These are phyloP conservation scores for Trypanosoma avium DNA, from an alignment of 208 protist species.

Conservation along the genomic window DNA sequence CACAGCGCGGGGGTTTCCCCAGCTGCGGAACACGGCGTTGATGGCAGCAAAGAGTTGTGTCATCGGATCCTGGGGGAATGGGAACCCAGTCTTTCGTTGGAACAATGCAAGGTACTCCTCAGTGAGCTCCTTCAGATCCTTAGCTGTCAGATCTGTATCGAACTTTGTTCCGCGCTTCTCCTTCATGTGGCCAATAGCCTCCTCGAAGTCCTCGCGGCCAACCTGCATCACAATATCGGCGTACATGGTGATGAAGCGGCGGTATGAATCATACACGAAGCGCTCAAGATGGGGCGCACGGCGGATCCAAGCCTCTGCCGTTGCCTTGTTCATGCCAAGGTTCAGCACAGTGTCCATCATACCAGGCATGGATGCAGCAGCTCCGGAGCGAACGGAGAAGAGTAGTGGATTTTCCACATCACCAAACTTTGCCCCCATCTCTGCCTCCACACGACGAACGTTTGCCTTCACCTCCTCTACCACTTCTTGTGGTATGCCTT, in stretches of 20 bases:
- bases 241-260: conserved; percentile 95
- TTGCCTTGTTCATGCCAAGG: conserved; percentile 91
- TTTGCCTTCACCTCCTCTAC: conserved; percentile 63
- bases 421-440: conserved; percentile 87
- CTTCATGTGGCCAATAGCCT: conserved; percentile 81
- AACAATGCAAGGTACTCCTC: conserved; percentile 70
- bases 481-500: conserved; percentile 59
- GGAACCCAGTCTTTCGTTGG: conserved; percentile 55
- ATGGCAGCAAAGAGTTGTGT: conserved; percentile 86
- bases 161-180: conserved; percentile 57
- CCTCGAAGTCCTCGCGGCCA: conserved; percentile 87
- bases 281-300: conserved; percentile 62
- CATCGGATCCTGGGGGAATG: conserved; percentile 91
- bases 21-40: conserved; percentile 92
- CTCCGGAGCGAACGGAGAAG: conserved; percentile 93
- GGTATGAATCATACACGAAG: conserved; percentile 95
- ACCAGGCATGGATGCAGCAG: conserved; percentile 95
- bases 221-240: conserved; percentile 92
- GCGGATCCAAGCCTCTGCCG: conserved; percentile 71
- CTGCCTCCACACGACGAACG: conserved; percentile 77
- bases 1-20: conserved; percentile 88
- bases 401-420: conserved; percentile 84
- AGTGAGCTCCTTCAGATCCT: conserved; percentile 74
- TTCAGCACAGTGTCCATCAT: conserved; percentile 97
- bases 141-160: conserved; percentile 85